Conservation (phyloP, 202 grass and related monocot genomes). For the Schoenoplectus triqueter region DNA sequence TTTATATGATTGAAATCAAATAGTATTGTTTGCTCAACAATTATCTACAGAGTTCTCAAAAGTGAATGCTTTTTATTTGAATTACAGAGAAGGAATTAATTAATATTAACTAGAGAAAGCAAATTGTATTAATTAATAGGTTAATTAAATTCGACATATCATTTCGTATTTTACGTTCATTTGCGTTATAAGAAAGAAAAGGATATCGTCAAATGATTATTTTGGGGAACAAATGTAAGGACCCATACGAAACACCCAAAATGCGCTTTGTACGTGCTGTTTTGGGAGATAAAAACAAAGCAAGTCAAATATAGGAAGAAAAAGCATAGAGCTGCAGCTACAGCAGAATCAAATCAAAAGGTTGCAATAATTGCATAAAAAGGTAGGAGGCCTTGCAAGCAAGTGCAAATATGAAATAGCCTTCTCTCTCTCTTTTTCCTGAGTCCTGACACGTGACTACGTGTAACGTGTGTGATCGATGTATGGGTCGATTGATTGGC, state of each 20-base stretch:
- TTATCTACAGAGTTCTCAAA: too few relatives aligned
- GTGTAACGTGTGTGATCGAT: slow-evolving; percentile 12
- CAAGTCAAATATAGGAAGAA: slow-evolving; percentile 38
- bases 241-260: slow-evolving; percentile 7
- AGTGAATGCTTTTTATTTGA: too few relatives aligned
- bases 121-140: background rate
- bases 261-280: slow-evolving; percentile 37
- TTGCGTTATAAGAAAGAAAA: background rate
- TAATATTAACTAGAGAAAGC: too few relatives aligned
- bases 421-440: background rate
- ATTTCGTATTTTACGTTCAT: background rate
- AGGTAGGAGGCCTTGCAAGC: slow-evolving; percentile 36
- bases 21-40: too few relatives aligned
- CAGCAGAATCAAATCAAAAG: slow-evolving; percentile 41
- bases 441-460: slow-evolving; percentile 32
- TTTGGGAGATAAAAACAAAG: slow-evolving; percentile 30
- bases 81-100: too few relatives aligned
- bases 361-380: slow-evolving; percentile 36
- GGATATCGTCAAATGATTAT: background rate
- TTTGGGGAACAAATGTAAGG: slow-evolving; percentile 18
- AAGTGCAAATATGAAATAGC: slow-evolving; percentile 30
- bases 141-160: background rate
- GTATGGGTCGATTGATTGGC: slow-evolving; percentile 17
- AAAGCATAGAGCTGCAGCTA: slow-evolving; percentile 22
- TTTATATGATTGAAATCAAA: too few relatives aligned